Percentiles rank a stretch among this genome's conserved stretches.
Evolutionary conservation across 225 moss, liverwort and hornwort genomes (phyloP).

Genomic region (Physcomitrellopsis africana): DNA sequence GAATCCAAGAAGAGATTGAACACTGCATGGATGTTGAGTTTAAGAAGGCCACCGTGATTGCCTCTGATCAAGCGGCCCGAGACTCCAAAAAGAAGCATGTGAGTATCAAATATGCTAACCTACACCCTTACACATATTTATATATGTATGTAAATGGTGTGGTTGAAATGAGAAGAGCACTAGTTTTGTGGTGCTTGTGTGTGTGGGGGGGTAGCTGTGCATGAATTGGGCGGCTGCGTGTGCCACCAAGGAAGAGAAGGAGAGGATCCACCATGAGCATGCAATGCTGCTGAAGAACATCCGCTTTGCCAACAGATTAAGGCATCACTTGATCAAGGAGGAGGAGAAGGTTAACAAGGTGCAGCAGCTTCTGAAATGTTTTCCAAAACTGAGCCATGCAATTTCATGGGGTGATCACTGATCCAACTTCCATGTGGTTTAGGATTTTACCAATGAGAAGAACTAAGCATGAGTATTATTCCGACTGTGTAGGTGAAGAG

Average conservation of each 20-base stretch:
- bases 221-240: constrained; percentile 49
- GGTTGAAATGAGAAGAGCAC: no score
- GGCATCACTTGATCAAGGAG: constrained; percentile 44
- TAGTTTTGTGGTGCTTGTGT: no score
- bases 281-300: constrained; percentile 28
- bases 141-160: no score
- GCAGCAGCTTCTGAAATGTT: background rate
- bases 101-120: constrained; percentile 17
- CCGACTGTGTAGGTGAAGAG: constrained; percentile 29
- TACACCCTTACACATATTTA: no score
- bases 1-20: constrained; percentile 70
- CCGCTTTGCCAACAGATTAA: constrained; percentile 38
- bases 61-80: constrained; percentile 76
- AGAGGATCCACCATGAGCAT: constrained; percentile 39
- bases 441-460: no score
- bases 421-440: no score
- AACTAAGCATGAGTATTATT: no score
- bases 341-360: constrained; percentile 41
- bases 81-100: constrained; percentile 81
- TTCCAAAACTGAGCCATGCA: no score
- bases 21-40: constrained; percentile 64
- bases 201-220: constrained; percentile 10
- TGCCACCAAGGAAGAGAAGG: constrained; percentile 40
- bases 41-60: constrained; percentile 63
- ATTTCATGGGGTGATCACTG: no score